These are phyloP conservation scores for Sclerotinia glacialis DNA, from an alignment of 2,329 filamentous ascomycete genomes.

Conservation along the genomic window DNA sequence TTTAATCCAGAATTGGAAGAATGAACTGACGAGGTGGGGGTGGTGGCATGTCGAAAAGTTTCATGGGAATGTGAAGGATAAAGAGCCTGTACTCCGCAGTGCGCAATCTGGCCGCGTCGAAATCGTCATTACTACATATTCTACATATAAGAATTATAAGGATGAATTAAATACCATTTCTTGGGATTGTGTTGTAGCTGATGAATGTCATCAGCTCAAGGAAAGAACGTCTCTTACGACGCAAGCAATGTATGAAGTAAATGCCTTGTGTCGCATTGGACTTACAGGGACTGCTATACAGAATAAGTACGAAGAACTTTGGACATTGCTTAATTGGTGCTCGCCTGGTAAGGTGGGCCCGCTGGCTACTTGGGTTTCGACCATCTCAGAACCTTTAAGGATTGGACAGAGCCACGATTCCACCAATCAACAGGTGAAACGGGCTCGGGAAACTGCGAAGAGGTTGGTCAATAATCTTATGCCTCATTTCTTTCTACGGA, in stretches of 20 bases:
- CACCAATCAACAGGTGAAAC: constrained; percentile 75
- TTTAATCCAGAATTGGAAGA: constrained; percentile 86
- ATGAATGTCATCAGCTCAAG: constrained; percentile 91
- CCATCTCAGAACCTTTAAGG: constrained; percentile 75
- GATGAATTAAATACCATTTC: constrained; percentile 74
- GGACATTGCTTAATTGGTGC: constrained; percentile 95
- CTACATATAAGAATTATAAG: constrained; percentile 78
- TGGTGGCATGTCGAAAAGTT: constrained; percentile 90
- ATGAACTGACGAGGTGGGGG: constrained; percentile 84
- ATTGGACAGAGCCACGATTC: constrained; percentile 85
- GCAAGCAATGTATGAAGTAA: constrained; percentile 83
- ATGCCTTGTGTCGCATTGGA: constrained; percentile 87
- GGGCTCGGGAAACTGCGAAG: constrained; percentile 75
- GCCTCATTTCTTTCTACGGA: constrained; percentile 83
- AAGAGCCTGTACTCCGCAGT: constrained; percentile 68
- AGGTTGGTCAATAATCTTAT: constrained; percentile 84
- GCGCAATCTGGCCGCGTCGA: constrained; percentile 76
- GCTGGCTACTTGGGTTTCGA: constrained; percentile 71
- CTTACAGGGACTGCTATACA: constrained; percentile 95
- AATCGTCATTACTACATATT: constrained; percentile 92
- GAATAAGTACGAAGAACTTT: constrained; percentile 96
- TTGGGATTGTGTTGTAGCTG: constrained; percentile 93
- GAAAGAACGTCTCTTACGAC: constrained; percentile 74
- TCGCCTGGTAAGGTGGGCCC: constrained; percentile 74
- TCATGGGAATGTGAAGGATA: constrained; percentile 66